Base-by-base conservation (phyloP, 208 protist genomes). In the Acanthamoeba royreba region DNA sequence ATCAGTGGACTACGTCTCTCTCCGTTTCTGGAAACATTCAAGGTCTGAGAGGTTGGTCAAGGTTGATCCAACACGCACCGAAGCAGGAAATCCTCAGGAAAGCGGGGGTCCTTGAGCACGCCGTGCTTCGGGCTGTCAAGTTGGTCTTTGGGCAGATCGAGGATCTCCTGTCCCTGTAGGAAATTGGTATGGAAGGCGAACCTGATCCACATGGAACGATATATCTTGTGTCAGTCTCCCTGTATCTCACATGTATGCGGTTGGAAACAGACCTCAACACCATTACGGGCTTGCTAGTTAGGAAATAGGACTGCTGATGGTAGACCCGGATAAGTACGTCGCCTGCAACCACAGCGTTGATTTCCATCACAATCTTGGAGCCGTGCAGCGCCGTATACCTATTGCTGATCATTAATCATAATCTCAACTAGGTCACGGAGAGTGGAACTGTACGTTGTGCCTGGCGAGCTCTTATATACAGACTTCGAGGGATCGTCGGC, bases 81-180 rank as follows among this genome's bases (percentile, higher is more conserved):
- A 8, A 81, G 69, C 40, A 81, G 69, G 69, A 81, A 81, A n/a
- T 81, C 69, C 38, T 81, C 69, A 9, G 69, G 69, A 42, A 81
- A 81, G 38, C 69, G 69, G 11, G 69, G 69, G n/a, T 81, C 69
- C 69, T 81, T 81, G 69, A 81, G 69, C 69, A 42, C 69, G 38
- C 69, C 69, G 33, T 81, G 69, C 69, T 81, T 81, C 40, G 69
- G 69, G 69, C 69, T 81, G 69, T 81, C 69, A 8, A 81, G 69
- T 25, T 81, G 69, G 40, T 81, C 25, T 28, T 33, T n/a, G 19
- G 69, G 69, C 69, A 81, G n/a, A 22, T 81, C 69, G 25, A 81
- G 38, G 13, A 81, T 47, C 40, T 81, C 69, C 17, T 81, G 25
- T 11, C 69, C 69, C 69, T 81, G 69, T 9, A 49, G 69, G 69